Base-by-base conservation (phyloP, 345 rosid species). In the Dovyalis caffra region DNA sequence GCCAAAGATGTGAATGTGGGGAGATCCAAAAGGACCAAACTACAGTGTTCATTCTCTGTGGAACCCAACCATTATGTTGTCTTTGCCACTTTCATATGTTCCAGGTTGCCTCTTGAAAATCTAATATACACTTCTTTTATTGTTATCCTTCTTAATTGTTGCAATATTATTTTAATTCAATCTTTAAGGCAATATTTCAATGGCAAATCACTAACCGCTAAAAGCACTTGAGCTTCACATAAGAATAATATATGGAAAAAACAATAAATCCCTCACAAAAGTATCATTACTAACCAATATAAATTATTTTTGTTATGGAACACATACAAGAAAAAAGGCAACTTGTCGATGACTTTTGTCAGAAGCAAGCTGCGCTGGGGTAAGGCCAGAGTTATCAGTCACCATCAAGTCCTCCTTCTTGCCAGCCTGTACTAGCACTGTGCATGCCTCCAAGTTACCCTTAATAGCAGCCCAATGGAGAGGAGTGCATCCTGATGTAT, bases 381-480 rank as follows among this genome's bases (percentile, higher is more conserved):
- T 95, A 79, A 93, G 95, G 76, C 97, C 99, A 21, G 90, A 85
- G 78, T 93, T 88, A 82, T 95, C 98, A 56, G 97, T 88, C 78
- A 93, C 89, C 78, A 89, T 82, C 79, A 95, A 83, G 86, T 93
- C 97, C 73, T 93, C 99, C 83, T 86, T 88, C 87, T 93, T 95
- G 71, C 99, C 97, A 83, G 99, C 99, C 87, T 93, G 99, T 58
- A 93, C 97, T 79, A 93, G 79, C 60, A 95, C 97, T 25, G 98
- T 95, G 90, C 98, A 93, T 75, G 99, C 99, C 86, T 93, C 98
- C 86, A 95, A 87, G 84, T 95, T 93, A 83, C 98, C 98, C 85
- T 89, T 88, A 76, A 95, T 93, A 81, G 99, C 99, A 23, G 97
- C 97, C 99, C 98, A 95, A 76, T 95, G 98, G 73, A 95, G 90